These are phyloP conservation scores for Malus asiatica DNA, from an alignment of 306 rosid genomes.

Conservation along the genomic window DNA sequence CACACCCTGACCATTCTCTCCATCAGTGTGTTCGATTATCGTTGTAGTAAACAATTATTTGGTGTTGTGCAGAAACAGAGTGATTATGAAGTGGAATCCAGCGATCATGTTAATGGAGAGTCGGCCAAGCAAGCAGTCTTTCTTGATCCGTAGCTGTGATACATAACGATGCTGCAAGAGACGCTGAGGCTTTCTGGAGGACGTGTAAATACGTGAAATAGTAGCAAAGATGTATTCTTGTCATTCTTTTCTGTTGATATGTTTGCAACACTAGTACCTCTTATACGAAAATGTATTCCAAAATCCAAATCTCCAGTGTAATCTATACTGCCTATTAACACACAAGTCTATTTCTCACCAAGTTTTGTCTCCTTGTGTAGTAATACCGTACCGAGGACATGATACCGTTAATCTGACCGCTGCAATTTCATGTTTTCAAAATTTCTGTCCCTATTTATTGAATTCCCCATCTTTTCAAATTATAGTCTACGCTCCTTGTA, in stretches of 20 bases:
- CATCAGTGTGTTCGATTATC: not conserved
- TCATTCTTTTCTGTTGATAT: constrained; percentile 84
- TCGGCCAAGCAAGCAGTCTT: constrained; percentile 47
- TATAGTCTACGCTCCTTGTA: too few species aligned
- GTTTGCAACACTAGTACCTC: constrained; percentile 36
- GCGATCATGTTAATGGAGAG: constrained; percentile 41
- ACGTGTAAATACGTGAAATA: constrained; percentile 49
- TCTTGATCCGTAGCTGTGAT: constrained; percentile 46
- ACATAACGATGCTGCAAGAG: not conserved
- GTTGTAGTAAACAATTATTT: not conserved
- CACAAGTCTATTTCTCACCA: too few species aligned
- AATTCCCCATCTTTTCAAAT: too few species aligned
- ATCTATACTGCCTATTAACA: too few species aligned
- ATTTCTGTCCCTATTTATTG: too few species aligned
- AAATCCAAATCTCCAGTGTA: constrained; percentile 34
- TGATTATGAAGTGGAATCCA: constrained; percentile 20
- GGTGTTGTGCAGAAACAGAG: constrained; percentile 37
- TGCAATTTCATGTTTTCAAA: too few species aligned
- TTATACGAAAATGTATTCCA: constrained; percentile 12
- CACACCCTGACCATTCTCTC: not conserved
- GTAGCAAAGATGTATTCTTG: constrained; percentile 35
- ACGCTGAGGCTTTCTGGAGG: constrained; percentile 23
- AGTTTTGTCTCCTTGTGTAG: too few species aligned
- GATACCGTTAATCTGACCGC: too few species aligned
- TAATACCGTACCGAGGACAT: too few species aligned